A percentile compares a stretch with the other conserved stretches of the same genome.
phyloP scores from a whole-genome alignment of 2,329 filamentous ascomycete species.

The Diplodia intermedia region DNA sequence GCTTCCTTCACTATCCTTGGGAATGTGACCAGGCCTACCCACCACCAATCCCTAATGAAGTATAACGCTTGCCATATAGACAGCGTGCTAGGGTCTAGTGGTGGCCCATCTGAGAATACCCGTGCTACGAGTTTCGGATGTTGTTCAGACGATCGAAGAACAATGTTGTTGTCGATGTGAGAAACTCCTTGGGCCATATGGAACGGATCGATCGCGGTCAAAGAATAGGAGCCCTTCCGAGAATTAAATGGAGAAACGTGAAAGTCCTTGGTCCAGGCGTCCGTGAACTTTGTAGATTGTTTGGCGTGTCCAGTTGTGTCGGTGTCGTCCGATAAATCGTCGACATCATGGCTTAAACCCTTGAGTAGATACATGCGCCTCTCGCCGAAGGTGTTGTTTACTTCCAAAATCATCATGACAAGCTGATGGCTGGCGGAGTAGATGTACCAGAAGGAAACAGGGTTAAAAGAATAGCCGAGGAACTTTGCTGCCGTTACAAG shows the following conservation, averaged over 20 bases:
- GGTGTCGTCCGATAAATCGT: neutral
- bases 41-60: constrained; percentile 68
- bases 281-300: constrained; percentile 49
- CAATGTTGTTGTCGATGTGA: constrained; percentile 66
- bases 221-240: constrained; percentile 56
- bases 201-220: constrained; percentile 56
- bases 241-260: constrained; percentile 78
- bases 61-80: constrained; percentile 50
- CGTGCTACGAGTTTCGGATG: constrained; percentile 68
- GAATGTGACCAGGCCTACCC: constrained; percentile 71
- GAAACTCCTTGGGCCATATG: constrained; percentile 39
- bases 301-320: neutral
- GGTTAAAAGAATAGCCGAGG: constrained; percentile 75
- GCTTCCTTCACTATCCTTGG: constrained; percentile 71
- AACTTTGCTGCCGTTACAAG: constrained; percentile 74
- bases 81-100: constrained; percentile 60
- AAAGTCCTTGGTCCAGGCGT: constrained; percentile 72
- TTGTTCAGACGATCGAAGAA: constrained; percentile 65
- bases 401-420: constrained; percentile 72
- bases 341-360: constrained; percentile 33
- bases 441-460: constrained; percentile 80
- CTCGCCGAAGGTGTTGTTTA: constrained; percentile 80
- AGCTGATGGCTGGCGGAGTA: constrained; percentile 66
- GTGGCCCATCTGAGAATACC: constrained; percentile 61
- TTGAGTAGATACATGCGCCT: constrained; percentile 69